A percentile compares a stretch with the other conserved stretches of the same genome.
Conservation (phyloP, 2,329 filamentous ascomycete species). For the Exophiala bonariae region DNA sequence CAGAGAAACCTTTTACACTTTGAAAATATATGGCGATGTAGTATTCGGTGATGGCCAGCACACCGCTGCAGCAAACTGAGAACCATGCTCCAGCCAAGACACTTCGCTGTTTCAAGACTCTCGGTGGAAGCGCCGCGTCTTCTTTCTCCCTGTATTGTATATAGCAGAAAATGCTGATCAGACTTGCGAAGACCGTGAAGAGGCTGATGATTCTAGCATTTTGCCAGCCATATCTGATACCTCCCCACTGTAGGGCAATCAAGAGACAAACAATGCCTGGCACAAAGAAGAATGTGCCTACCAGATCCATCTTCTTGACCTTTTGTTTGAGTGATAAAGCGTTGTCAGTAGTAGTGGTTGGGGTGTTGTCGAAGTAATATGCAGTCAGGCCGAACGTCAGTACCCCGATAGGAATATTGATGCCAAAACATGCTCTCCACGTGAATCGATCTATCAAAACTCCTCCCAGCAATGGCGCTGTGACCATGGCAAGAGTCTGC, state of each 20-base stretch:
- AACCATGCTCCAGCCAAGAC: slow-evolving; percentile 33
- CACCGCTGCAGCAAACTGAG: slow-evolving; percentile 34
- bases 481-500: slow-evolving; percentile 29
- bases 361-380: neutral
- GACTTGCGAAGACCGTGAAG: slow-evolving; percentile 45
- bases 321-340: slow-evolving; percentile 33
- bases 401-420: slow-evolving; percentile 39
- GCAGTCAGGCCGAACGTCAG: slow-evolving; percentile 32
- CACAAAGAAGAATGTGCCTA: slow-evolving; percentile 46
- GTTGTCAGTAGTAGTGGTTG: neutral
- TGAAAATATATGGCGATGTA: slow-evolving; percentile 29
- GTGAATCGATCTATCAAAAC: slow-evolving; percentile 32
- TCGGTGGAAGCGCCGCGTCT: slow-evolving; percentile 48
- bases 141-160: slow-evolving; percentile 48
- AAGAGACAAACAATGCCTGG: slow-evolving; percentile 41
- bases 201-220: slow-evolving; percentile 41
- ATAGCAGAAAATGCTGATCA: slow-evolving; percentile 44
- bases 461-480: slow-evolving; percentile 37
- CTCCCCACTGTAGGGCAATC: slow-evolving; percentile 48
- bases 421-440: slow-evolving; percentile 34
- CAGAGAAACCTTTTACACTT: slow-evolving; percentile 22
- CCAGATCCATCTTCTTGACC: slow-evolving; percentile 38
- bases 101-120: slow-evolving; percentile 47
- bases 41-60: slow-evolving; percentile 9
- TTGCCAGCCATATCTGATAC: slow-evolving; percentile 44